Evolutionary conservation across 139 green algal species (phyloP).

Genomic region (Zygnema circumcarinatum): DNA sequence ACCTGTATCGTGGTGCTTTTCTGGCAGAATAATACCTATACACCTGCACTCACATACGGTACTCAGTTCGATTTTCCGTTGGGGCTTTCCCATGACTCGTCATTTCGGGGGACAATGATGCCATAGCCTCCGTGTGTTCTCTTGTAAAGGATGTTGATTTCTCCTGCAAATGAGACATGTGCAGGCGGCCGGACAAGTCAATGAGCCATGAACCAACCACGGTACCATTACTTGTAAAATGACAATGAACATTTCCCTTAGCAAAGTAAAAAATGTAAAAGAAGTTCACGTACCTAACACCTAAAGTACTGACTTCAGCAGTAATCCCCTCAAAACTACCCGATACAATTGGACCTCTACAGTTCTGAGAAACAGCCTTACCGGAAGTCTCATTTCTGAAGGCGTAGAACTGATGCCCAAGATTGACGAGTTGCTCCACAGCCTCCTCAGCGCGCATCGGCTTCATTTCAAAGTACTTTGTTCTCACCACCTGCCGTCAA

Average conservation of each 20-base stretch:
- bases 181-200: background rate
- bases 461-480: slow-evolving; percentile 62
- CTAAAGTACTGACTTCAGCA: too few species aligned
- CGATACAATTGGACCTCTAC: too few species aligned
- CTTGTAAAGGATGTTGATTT: slow-evolving; percentile 65
- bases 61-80: slow-evolving; percentile 9
- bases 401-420: slow-evolving; percentile 66
- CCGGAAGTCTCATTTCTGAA: slow-evolving; percentile 50
- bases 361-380: background rate
- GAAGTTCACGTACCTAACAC: too few species aligned
- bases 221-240: background rate
- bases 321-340: too few species aligned
- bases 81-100: slow-evolving; percentile 45
- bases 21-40: too few species aligned
- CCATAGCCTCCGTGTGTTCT: slow-evolving; percentile 62
- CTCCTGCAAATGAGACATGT: slow-evolving; percentile 27
- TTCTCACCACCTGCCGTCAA: slow-evolving; percentile 56
- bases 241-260: background rate
- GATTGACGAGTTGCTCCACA: slow-evolving; percentile 54
- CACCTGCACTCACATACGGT: too few species aligned
- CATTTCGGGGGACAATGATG: slow-evolving; percentile 56
- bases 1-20: too few species aligned
- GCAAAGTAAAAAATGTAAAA: background rate
- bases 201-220: background rate
- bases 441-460: slow-evolving; percentile 57